Evolutionary conservation across 768 basidiomycete genomes (phyloP), one percentile per base, ranked within the genome.

Genomic region (Psilocybe tampanensis): DNA sequence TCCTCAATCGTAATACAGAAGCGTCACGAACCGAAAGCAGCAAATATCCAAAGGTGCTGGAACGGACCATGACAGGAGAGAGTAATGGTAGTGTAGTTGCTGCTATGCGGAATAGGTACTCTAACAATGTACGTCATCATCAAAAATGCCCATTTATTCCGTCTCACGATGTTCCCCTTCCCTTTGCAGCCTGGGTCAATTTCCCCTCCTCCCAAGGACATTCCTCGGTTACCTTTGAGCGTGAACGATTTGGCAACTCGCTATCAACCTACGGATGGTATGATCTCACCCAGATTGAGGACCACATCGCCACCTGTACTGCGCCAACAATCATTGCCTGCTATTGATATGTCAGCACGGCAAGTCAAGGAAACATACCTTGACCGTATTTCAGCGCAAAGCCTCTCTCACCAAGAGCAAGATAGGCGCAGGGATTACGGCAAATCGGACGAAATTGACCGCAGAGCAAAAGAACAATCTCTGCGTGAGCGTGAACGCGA

Each of bases 81-180:
- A 86, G 82, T 59, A 79, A 65, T 47, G 81, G 80, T 12, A 85
- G 82, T 62, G 72, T 87, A 22, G 89, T 92, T 44, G 86, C 89
- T 42, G 82, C 83, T 1, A 84, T 93, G 78, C 80, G 86, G 43
- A 81, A 80, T 65, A 82, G 81, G 48, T 91, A 88, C 61, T 77
- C 82, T 19, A 78, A 72, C 41, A 75, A 70, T 54, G 89, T 90
- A 62, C 43, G 86, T 74, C 39, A 41, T 29, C n/a, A 9, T 29
- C 29, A 9, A 29, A 29, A 58, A 52, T 61, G 22, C 39, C 18
- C 43, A 6, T 58, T 39, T 58, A 24, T 12, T 44, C 56, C 34
- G 13, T 50, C 17, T 52, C 42, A 8, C 21, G 56, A 8, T 47
- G 29, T 47, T 44, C 43, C 13, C 22, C 3, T 6, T 43, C 8